Percentiles rank a stretch among this genome's conserved stretches.
Conservation (phyloP, 345 rosid species). For the Hirschfeldia incana region DNA sequence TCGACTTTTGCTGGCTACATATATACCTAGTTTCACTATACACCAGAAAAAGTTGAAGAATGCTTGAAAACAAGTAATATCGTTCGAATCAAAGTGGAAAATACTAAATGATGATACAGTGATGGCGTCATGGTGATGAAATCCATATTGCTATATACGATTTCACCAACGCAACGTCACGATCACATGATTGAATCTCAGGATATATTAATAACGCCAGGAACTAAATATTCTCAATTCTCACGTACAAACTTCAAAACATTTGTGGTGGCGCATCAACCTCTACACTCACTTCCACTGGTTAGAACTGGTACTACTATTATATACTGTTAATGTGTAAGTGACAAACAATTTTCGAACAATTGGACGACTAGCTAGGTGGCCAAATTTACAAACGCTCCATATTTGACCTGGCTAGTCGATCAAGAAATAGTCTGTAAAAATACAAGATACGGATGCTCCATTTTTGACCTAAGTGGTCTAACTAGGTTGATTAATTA, state of each 20-base stretch:
- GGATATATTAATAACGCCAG: constrained; percentile 16
- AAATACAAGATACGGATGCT: background rate
- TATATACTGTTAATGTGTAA: background rate
- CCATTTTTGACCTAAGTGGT: background rate
- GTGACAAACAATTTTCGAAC: background rate
- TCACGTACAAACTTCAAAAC: constrained; percentile 18
- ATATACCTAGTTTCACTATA: constrained; percentile 11
- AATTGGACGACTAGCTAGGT: background rate
- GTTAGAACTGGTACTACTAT: background rate
- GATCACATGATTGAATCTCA: constrained; percentile 19
- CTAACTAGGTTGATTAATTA: background rate
- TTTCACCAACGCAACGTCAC: constrained; percentile 25
- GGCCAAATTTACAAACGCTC: background rate
- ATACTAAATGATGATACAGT: constrained; percentile 25
- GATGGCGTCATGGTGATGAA: constrained; percentile 37
- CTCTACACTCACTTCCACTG: background rate
- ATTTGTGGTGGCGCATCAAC: constrained; percentile 27
- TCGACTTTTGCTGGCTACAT: background rate
- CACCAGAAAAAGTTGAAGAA: background rate
- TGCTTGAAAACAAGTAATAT: background rate
- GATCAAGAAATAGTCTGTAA: background rate
- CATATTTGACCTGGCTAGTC: background rate
- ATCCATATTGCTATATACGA: background rate
- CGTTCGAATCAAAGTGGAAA: constrained; percentile 7
- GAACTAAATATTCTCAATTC: constrained; percentile 29